Conservation (phyloP, 768 basidiomycete species). For the Fomitopsis pulvina region DNA sequence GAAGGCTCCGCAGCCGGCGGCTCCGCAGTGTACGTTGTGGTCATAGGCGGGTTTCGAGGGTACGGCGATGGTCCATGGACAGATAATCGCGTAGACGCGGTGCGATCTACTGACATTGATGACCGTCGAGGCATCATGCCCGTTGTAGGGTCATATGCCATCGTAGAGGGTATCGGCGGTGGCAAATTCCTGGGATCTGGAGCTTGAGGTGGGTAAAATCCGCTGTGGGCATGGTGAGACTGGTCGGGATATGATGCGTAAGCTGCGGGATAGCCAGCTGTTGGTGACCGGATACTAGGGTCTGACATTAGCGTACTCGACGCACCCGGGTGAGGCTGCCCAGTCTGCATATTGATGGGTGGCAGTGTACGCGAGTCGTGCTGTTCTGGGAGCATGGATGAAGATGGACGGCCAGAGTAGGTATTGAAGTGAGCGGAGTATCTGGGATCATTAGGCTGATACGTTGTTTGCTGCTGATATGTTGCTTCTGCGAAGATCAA, state of each 20-base stretch:
- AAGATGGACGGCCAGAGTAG: constrained; percentile 42
- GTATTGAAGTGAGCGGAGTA: constrained; percentile 41
- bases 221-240: constrained; percentile 23
- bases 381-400: constrained; percentile 40
- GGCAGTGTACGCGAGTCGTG: constrained; percentile 55
- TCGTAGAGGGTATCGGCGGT: constrained; percentile 14
- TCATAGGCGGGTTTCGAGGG: constrained; percentile 31
- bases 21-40: constrained; percentile 15
- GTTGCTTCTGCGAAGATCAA: background rate
- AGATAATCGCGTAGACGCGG: constrained; percentile 14
- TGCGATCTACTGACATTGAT: constrained; percentile 28
- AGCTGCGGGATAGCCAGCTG: constrained; percentile 51
- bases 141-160: constrained; percentile 10
- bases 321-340: constrained; percentile 12
- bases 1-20: constrained; percentile 43
- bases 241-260: constrained; percentile 43
- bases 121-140: constrained; percentile 25
- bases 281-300: constrained; percentile 50
- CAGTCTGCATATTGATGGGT: constrained; percentile 32
- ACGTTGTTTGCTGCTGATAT: constrained; percentile 5
- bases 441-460: constrained; percentile 34
- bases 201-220: constrained; percentile 25
- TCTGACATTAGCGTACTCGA: constrained; percentile 16
- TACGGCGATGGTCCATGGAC: constrained; percentile 45
- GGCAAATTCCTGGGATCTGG: constrained; percentile 30